Percentiles rank a stretch among this genome's conserved stretches.
These are phyloP conservation scores for Xylariaceae sp. DNA, from an alignment of 2,329 filamentous ascomycete species.

Conservation along the genomic window DNA sequence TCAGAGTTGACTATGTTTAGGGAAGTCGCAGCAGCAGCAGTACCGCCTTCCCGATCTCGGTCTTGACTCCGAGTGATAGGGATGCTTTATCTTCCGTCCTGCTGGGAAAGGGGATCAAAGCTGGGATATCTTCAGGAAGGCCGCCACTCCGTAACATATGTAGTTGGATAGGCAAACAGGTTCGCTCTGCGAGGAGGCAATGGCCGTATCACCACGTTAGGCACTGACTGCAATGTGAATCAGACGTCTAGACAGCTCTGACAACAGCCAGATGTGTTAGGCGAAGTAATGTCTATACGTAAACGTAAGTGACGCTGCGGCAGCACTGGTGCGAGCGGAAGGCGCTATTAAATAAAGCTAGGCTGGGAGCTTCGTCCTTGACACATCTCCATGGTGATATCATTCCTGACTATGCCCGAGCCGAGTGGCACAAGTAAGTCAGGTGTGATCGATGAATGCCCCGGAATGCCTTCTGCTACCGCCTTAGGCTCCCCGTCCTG, in stretches of 20 bases:
- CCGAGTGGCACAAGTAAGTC: background rate
- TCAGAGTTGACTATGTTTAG: background rate
- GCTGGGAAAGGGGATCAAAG: background rate
- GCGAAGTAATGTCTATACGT: background rate
- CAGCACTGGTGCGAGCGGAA: background rate
- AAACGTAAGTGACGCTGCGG: background rate
- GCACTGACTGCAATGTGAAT: background rate
- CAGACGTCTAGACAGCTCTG: background rate
- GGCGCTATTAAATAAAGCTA: background rate
- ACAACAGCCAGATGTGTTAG: background rate
- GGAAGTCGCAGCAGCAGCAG: background rate
- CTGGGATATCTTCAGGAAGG: background rate
- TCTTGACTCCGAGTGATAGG: background rate
- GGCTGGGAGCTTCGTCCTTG: constrained; percentile 8
- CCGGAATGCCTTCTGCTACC: background rate
- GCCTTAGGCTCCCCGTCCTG: constrained; percentile 6
- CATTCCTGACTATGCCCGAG: background rate
- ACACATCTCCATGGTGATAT: constrained; percentile 1
- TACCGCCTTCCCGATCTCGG: background rate
- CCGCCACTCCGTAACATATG: background rate
- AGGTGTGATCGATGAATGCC: background rate
- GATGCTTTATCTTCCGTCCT: background rate
- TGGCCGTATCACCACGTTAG: background rate
- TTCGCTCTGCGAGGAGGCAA: background rate
- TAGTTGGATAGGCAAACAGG: background rate